Base-by-base conservation (phyloP, 495 filamentous ascomycete genomes). In the Daldinia loculata region DNA sequence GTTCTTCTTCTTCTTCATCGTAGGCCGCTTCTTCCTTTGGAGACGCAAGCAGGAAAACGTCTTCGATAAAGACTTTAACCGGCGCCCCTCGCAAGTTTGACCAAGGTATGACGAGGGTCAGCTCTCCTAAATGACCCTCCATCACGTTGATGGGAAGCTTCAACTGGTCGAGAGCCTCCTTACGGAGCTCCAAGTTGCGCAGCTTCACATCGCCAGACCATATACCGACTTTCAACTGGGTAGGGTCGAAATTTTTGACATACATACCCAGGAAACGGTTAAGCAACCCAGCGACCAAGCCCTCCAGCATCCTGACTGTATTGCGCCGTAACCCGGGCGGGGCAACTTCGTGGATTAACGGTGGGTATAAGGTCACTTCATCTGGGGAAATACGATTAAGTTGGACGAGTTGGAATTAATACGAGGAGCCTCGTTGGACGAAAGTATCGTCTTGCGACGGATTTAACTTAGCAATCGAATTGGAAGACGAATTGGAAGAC, bases 181-280 rank as follows among this genome's bases (percentile, higher is more conserved):
- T 89, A 61, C 93, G 92, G 32, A 99, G 86, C 80, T 99, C 93
- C 41, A 99, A 90, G 69, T 98, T 90, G 38, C 89, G 89, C 29
- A 99, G 86, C 80, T 94, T 94, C 76, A 98, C 95, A 82, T 99
- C 95, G 61, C 96, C 96, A 6, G 91, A 95, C 95, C 95, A 99
- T 70, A 98, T 98, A 61, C 95, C 95, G 63, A 98, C 93, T 76
- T 98, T 98, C 53, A 99, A 87, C 83, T 99, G 95, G 71, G 90
- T 92, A 19, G 94, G 90, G 79, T 99, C 95, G 77, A 99, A 98
- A 80, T 99, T 99, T 85, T 95, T 94, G 78, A 99, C 93, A 83
- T 98, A 98, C 89, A 98, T 97, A 83, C 96, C 96, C 88, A 99
- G 81, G 82, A 98, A 97, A 81, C 96, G 92, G 83, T 99, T 99